Conservation (phyloP, 176 grass and related monocot genomes). For the Triticum dicoccoides region DNA sequence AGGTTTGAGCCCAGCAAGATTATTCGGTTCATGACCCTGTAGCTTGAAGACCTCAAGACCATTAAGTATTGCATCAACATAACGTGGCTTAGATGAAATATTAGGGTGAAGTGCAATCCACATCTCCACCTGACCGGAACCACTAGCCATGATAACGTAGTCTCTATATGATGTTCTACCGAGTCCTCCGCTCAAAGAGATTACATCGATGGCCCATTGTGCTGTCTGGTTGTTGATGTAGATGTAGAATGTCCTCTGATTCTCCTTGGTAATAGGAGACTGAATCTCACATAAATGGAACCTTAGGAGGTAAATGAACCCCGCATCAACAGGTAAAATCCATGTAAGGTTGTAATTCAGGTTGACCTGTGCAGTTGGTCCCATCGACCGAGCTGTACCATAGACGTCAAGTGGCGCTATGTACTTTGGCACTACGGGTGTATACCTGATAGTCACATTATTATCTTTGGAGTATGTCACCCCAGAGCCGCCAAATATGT, state of each 20-base stretch:
- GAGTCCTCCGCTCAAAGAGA: background rate
- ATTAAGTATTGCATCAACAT: too few relatives aligned
- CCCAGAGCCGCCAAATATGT: constrained; percentile 4
- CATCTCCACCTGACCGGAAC: too few relatives aligned
- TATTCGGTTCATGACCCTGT: too few relatives aligned
- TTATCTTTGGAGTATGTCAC: background rate
- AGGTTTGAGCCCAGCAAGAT: too few relatives aligned
- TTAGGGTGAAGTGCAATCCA: too few relatives aligned
- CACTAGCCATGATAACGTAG: too few relatives aligned
- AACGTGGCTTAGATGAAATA: too few relatives aligned
- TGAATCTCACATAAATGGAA: constrained; percentile 44
- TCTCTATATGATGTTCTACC: too few relatives aligned
- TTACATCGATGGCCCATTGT: constrained; percentile 9
- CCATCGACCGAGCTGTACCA: constrained; percentile 26
- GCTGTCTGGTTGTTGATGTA: constrained; percentile 34
- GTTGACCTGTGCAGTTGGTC: background rate
- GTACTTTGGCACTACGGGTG: background rate
- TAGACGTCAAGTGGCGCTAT: constrained; percentile 22
- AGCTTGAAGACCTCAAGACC: too few relatives aligned
- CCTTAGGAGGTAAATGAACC: constrained; percentile 26
- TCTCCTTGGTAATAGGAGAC: background rate
- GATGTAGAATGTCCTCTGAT: constrained; percentile 29
- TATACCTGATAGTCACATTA: constrained; percentile 20
- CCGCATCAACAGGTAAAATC: constrained; percentile 12
- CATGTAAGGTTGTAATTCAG: constrained; percentile 38